Evolutionary conservation across 768 basidiomycete genomes (phyloP).

Genomic region (Termitomyces sp.): DNA sequence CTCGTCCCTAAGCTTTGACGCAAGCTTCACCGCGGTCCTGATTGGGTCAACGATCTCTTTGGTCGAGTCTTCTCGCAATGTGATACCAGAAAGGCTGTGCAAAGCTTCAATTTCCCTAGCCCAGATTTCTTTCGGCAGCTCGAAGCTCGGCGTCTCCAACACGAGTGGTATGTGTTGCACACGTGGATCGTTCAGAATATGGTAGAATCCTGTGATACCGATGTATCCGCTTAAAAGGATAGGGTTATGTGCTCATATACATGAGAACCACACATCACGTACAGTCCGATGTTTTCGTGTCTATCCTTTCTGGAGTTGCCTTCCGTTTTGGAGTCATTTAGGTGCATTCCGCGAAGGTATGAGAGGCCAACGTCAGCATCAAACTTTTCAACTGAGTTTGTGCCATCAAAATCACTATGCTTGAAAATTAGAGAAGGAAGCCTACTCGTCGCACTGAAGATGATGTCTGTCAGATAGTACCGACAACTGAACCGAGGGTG

Average conservation of each 20-base stretch:
- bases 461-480: background rate
- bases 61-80: conserved; percentile 17
- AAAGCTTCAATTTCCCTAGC: conserved; percentile 41
- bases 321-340: conserved; percentile 76
- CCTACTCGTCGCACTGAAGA: conserved; percentile 21
- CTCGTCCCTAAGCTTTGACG: background rate
- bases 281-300: conserved; percentile 85
- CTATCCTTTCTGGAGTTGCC: conserved; percentile 66
- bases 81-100: conserved; percentile 2
- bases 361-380: conserved; percentile 61
- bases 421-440: background rate
- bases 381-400: conserved; percentile 50
- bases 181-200: conserved; percentile 65
- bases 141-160: conserved; percentile 76
- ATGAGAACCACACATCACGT: conserved; percentile 21
- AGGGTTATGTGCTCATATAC: background rate
- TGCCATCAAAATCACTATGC: background rate
- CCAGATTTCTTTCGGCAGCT: conserved; percentile 59
- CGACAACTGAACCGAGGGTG: background rate
- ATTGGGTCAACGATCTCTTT: conserved; percentile 13
- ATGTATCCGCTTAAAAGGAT: conserved; percentile 54
- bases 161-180: conserved; percentile 70
- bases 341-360: conserved; percentile 79
- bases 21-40: background rate
- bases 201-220: conserved; percentile 54